Percentiles rank a stretch among this genome's conserved stretches.
These are phyloP conservation scores for Rhizopus arrhizus DNA, from an alignment of 371 early-diverging fungal species.

Conservation along the genomic window DNA sequence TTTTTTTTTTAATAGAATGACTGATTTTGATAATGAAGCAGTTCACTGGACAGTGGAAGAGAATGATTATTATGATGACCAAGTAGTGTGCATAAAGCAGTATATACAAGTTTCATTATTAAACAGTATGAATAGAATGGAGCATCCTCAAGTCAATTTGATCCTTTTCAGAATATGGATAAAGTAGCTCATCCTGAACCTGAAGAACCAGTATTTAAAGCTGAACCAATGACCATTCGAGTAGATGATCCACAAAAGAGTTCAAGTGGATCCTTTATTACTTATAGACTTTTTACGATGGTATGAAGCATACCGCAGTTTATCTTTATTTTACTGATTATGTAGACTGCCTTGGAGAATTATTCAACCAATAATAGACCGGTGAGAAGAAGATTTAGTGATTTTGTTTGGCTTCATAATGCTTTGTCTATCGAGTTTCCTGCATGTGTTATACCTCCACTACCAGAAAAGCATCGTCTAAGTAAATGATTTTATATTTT, in stretches of 20 bases:
- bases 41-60: conserved; percentile 18
- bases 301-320: conserved; percentile 10
- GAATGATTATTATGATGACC: conserved; percentile 12
- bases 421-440: conserved; percentile 74
- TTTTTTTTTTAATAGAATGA: no score
- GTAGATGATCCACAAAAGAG: conserved; percentile 79
- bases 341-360: conserved; percentile 58
- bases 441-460: conserved; percentile 84
- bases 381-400: conserved; percentile 88
- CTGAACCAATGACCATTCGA: conserved; percentile 47
- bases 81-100: neutral
- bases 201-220: conserved; percentile 15
- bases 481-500: conserved; percentile 49
- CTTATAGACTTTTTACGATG: conserved; percentile 36
- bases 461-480: conserved; percentile 90
- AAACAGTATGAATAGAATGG: conserved; percentile 8
- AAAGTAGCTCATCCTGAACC: neutral
- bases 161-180: conserved; percentile 23
- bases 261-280: conserved; percentile 39
- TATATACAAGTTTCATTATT: neutral
- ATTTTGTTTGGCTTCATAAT: conserved; percentile 88
- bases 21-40: neutral
- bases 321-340: neutral
- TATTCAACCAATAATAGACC: conserved; percentile 47
- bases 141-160: conserved; percentile 23